Conservation (phyloP, 345 rosid species). For the Salix exigua region DNA sequence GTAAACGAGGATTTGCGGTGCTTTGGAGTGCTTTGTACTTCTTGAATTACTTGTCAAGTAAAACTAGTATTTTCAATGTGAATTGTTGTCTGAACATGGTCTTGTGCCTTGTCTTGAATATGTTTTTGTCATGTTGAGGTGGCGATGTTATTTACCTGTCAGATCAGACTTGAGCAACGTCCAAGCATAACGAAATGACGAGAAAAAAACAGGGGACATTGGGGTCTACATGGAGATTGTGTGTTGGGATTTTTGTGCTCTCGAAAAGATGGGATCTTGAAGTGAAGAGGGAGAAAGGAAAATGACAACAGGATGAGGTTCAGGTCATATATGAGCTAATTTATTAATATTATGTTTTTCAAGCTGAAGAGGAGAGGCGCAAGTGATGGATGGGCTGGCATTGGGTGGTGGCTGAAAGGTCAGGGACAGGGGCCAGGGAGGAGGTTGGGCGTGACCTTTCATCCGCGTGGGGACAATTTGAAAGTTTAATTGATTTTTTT, state of each 20-base stretch:
- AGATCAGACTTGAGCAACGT: no score
- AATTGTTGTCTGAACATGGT: not conserved
- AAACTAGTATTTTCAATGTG: no score
- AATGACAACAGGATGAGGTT: not conserved
- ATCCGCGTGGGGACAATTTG: not conserved
- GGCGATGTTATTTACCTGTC: no score
- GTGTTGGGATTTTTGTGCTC: not conserved
- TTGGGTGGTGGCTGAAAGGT: constrained; percentile 12
- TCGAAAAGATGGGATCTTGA: not conserved
- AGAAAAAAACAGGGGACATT: not conserved
- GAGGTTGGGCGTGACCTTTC: constrained; percentile 3
- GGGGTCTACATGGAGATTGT: not conserved
- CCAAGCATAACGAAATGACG: not conserved
- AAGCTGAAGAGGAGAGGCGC: not conserved
- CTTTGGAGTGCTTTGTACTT: not conserved
- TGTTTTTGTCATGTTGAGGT: not conserved
- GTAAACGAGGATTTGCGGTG: not conserved
- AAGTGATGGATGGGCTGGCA: not conserved
- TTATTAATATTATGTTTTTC: not conserved
- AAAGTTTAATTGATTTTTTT: no score
- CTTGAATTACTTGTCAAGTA: not conserved
- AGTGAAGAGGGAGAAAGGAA: not conserved
- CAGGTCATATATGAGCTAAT: no score
- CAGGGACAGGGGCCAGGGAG: not conserved
- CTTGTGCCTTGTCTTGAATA: not conserved